Evolutionary conservation across 768 basidiomycete species (phyloP).

Genomic region (Crucibulum laeve): DNA sequence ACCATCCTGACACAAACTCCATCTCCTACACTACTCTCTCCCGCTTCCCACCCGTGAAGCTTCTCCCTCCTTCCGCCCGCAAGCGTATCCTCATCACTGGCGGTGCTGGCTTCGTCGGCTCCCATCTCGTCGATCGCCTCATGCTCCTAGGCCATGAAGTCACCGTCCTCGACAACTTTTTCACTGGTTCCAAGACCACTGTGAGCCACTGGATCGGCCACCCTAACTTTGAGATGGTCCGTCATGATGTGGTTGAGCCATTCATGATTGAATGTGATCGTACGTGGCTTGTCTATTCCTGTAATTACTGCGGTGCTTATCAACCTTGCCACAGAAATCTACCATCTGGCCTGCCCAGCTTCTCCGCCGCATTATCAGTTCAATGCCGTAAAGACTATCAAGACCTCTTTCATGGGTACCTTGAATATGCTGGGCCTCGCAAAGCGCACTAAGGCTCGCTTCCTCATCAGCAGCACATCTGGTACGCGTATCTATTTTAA

Average conservation of each 20-base stretch:
- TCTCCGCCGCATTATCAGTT: slow-evolving; percentile 98
- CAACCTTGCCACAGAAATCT: slow-evolving; percentile 65
- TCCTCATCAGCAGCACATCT: slow-evolving; percentile 93
- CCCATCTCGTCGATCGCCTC: slow-evolving; percentile 94
- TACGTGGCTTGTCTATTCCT: slow-evolving; percentile 33
- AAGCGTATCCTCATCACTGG: slow-evolving; percentile 95
- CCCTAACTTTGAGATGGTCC: slow-evolving; percentile 97
- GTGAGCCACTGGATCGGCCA: slow-evolving; percentile 96
- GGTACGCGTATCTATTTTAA: slow-evolving; percentile 41
- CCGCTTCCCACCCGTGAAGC: slow-evolving; percentile 89
- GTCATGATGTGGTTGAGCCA: slow-evolving; percentile 95
- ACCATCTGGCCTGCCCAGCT: slow-evolving; percentile 97
- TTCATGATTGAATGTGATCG: slow-evolving; percentile 99
- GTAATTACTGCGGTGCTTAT: slow-evolving; percentile 9
- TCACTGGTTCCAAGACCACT: slow-evolving; percentile 97
- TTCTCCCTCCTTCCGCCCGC: slow-evolving; percentile 69
- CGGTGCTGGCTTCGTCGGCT: slow-evolving; percentile 98
- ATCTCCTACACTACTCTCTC: slow-evolving; percentile 92
- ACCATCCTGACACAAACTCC: slow-evolving; percentile 68
- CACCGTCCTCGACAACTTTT: slow-evolving; percentile 97
- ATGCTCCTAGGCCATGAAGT: slow-evolving; percentile 98
- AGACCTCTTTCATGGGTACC: slow-evolving; percentile 98
- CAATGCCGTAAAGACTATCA: slow-evolving; percentile 97
- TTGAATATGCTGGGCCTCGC: slow-evolving; percentile 98
- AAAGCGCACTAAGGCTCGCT: slow-evolving; percentile 95